Evolutionary conservation across 2,329 filamentous ascomycete species (phyloP), one percentile per base, ranked within the genome.

Genomic region (Colletotrichum tamarilloi): DNA sequence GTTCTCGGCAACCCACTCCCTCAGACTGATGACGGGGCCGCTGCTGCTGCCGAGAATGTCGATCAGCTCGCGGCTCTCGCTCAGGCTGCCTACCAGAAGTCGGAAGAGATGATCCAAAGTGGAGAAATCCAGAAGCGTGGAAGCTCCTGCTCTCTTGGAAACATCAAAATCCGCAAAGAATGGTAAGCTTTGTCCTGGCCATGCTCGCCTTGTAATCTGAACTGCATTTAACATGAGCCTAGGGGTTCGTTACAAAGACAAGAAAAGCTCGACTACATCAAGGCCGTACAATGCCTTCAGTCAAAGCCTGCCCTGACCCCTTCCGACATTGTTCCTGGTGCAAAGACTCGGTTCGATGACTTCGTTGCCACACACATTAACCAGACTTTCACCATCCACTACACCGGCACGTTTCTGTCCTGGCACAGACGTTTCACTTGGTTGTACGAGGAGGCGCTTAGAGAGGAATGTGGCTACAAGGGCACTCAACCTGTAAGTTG

Each of bases 321-420:
- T 1, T 68, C 78, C 0, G 75, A 77, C 1, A 77, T 81, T 6
- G 83, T 82, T 0, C 80, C 85, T 0, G 87, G 87, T 3, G 85
- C 83, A 2, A 81, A 80, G 72, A 84, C 80, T 2, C 73, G 86
- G 74, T 88, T 84, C 74, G 87, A 89, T 76, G 87, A 89, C 73
- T 89, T 85, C 56, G 80, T 87, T 8, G 85, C 83, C 3, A 81
- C 83, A 0, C 87, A 89, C 73, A 84, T 89, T 67, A 84, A 87
- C 68, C 81, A 85, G 75, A 87, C 87, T 0, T 74, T 80, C 12
- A 63, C 60, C 1, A 87, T 89, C 24, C 87, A 89, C 75, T 80
- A 77, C 65, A 84, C 76, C 79, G 67, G 1, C 22, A 79, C 77
- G 55, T 81, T 82, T 32, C 72, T 82, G 11, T 58, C 75, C 1